phyloP scores from a whole-genome alignment of 2,329 filamentous ascomycete genomes.

The Fusarium pseudograminearum region DNA sequence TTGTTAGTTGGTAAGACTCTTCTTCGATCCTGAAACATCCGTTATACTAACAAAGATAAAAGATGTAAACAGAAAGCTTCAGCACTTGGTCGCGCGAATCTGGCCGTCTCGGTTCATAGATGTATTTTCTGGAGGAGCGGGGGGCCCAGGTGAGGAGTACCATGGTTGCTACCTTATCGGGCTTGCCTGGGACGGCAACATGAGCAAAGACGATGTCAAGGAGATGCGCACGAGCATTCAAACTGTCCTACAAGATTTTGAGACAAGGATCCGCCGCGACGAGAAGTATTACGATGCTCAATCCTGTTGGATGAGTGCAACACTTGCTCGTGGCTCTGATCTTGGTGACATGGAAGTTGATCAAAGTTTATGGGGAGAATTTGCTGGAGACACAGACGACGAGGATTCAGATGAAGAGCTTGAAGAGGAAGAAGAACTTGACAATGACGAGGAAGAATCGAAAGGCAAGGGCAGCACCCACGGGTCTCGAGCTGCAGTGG shows the following conservation, averaged over 20 bases:
- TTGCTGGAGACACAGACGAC: conserved; percentile 50
- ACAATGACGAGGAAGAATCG: conserved; percentile 15
- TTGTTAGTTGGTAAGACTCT: conserved; percentile 65
- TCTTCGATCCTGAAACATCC: neutral
- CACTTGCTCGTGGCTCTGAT: conserved; percentile 54
- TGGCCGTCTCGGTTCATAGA: conserved; percentile 72
- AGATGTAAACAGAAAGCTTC: conserved; percentile 68
- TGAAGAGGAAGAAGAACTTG: conserved; percentile 51
- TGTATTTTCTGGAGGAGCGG: conserved; percentile 27
- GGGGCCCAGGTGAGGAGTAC: conserved; percentile 59
- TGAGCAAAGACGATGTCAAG: conserved; percentile 57
- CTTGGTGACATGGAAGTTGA: conserved; percentile 61
- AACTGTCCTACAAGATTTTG: conserved; percentile 60
- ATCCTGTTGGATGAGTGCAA: conserved; percentile 62
- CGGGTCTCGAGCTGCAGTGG: conserved; percentile 29
- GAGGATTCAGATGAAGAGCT: conserved; percentile 59
- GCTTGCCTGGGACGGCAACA: conserved; percentile 55
- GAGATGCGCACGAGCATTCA: conserved; percentile 59
- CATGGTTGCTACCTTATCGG: conserved; percentile 73
- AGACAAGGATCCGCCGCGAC: conserved; percentile 60
- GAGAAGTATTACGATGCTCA: conserved; percentile 62
- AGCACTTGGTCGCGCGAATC: conserved; percentile 65
- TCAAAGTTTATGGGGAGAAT: conserved; percentile 60
- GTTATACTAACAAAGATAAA: conserved; percentile 12
- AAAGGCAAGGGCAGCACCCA: conserved; percentile 21